A percentile compares a stretch with the other conserved stretches of the same genome.
phyloP scores from a whole-genome alignment of 148 eudicot genomes.

The Silene conica region DNA sequence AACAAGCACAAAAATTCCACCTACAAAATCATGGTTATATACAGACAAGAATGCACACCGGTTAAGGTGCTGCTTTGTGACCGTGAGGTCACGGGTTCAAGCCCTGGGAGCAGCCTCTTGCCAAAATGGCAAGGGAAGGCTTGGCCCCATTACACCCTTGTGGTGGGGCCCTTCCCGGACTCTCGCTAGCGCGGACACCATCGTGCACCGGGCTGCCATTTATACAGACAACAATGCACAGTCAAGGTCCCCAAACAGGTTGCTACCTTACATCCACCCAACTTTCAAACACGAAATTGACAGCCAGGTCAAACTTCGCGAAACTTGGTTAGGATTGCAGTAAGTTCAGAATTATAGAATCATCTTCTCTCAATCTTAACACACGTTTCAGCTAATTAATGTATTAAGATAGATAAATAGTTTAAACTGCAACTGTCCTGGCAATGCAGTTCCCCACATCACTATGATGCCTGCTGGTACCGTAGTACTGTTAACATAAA shows the following conservation, averaged over 20 bases:
- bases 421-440: not conserved
- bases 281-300: not conserved
- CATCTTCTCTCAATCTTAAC: not conserved
- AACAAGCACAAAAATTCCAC: not conserved
- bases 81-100: too few relatives aligned
- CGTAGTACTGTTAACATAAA: too few relatives aligned
- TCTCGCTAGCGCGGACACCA: too few relatives aligned
- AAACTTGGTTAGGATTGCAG: not conserved
- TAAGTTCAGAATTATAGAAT: not conserved
- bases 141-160: too few relatives aligned
- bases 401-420: not conserved
- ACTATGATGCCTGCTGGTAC: too few relatives aligned
- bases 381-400: not conserved
- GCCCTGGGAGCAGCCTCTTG: too few relatives aligned
- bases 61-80: too few relatives aligned
- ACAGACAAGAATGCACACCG: not conserved
- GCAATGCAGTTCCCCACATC: too few relatives aligned
- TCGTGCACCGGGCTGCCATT: too few relatives aligned
- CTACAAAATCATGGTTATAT: not conserved
- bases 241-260: constrained; percentile 1
- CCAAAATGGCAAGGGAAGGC: too few relatives aligned
- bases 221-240: not conserved
- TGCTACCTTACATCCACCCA: not conserved
- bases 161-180: too few relatives aligned
- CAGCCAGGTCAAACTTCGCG: not conserved